Conservation (phyloP, 129 eudicot species). For the Mikania micrantha region DNA sequence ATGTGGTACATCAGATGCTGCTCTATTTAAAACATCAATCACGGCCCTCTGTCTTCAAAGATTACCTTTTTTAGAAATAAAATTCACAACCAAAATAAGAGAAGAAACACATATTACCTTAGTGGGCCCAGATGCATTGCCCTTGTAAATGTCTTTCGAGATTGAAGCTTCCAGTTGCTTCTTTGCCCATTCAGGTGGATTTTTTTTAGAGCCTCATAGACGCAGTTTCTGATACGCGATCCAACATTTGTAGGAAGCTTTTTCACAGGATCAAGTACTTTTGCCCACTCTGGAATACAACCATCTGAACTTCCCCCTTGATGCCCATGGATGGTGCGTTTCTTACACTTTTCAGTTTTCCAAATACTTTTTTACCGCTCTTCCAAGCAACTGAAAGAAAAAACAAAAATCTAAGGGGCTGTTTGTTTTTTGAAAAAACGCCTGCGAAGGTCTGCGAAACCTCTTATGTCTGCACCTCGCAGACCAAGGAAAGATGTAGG, state of each 20-base stretch:
- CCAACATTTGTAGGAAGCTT: conserved; percentile 57
- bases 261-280: conserved; percentile 47
- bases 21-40: conserved; percentile 24
- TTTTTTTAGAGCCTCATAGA: conserved; percentile 40
- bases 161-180: conserved; percentile 38
- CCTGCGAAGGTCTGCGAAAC: too few relatives aligned
- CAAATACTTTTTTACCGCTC: conserved; percentile 30
- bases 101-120: conserved; percentile 32
- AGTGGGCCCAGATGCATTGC: conserved; percentile 72
- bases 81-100: not conserved
- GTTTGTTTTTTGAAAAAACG: too few relatives aligned
- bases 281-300: conserved; percentile 47
- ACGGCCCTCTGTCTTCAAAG: conserved; percentile 41
- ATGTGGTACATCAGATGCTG: conserved; percentile 6
- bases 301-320: conserved; percentile 13
- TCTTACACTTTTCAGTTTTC: conserved; percentile 15
- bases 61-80: conserved; percentile 4
- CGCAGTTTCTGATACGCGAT: conserved; percentile 36
- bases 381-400: conserved; percentile 51
- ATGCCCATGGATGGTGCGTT: conserved; percentile 15
- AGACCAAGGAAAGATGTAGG: too few relatives aligned
- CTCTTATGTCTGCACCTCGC: too few relatives aligned
- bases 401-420: too few relatives aligned
- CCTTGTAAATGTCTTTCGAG: conserved; percentile 53
- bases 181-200: conserved; percentile 73